phyloP scores from a whole-genome alignment of 1,284 basidiomycete genomes.

The Mycosarcoma mackinlayi region DNA sequence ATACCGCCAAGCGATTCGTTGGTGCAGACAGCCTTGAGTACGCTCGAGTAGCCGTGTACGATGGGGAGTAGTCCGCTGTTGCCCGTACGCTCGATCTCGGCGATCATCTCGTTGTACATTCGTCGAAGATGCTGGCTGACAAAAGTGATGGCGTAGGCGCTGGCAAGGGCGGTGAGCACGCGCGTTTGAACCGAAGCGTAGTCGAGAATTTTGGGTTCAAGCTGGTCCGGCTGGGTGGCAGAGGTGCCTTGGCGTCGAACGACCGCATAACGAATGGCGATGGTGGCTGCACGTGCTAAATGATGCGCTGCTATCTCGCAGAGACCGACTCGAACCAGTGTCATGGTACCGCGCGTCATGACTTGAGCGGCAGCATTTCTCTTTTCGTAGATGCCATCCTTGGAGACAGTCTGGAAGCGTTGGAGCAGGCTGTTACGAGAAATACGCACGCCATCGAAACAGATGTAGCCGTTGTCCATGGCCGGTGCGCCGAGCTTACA shows the following conservation, averaged over 20 bases:
- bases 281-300: constrained; percentile 46
- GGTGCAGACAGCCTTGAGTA: constrained; percentile 56
- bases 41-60: constrained; percentile 58
- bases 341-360: constrained; percentile 59
- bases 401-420: constrained; percentile 52
- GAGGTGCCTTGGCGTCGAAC: constrained; percentile 56
- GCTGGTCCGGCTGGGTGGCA: constrained; percentile 19
- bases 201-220: constrained; percentile 58
- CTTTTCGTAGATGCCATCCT: constrained; percentile 47
- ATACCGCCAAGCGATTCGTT: constrained; percentile 50
- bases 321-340: constrained; percentile 54
- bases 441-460: constrained; percentile 49
- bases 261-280: constrained; percentile 53
- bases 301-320: constrained; percentile 59
- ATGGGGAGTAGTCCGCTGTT: constrained; percentile 44
- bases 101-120: constrained; percentile 52
- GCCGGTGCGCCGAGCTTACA: constrained; percentile 53
- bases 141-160: constrained; percentile 54
- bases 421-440: constrained; percentile 45
- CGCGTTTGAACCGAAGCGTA: constrained; percentile 52
- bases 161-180: constrained; percentile 54
- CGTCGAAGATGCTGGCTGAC: constrained; percentile 44
- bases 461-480: constrained; percentile 58
- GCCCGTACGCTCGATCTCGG: constrained; percentile 35
- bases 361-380: constrained; percentile 50